Evolutionary conservation across 2,329 filamentous ascomycete genomes (phyloP), one percentile per base, ranked within the genome.

Genomic region (Elsinoe arachidis): DNA sequence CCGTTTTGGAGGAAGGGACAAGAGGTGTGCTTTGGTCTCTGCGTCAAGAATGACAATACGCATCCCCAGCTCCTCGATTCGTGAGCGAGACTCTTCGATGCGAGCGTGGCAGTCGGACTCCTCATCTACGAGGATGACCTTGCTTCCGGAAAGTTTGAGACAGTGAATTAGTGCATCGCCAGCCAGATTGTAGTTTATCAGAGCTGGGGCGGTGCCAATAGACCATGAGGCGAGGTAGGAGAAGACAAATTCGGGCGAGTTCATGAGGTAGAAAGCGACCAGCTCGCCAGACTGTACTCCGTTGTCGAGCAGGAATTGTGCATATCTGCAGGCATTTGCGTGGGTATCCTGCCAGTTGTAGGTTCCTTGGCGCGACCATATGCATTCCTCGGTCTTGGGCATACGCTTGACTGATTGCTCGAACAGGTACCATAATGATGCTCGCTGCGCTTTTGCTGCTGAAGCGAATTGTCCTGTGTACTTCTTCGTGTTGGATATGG

Each of bases 391-490:
- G 56, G 54, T 44, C 19, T 62, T 55, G 57, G 64, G 61, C 37
- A 61, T 60, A 19, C 60, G 60, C 43, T 76, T 73, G 12, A 55
- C 60, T 6, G 78, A 71, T 11, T 77, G 72, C 65, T 84, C 80
- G 65, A 90, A 83, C 57, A 80, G 71, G 68, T 87, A 87, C 78
- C 85, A 90, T 1, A 82, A 73, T 19, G 81, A 87, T 6, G 77
- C 63, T 19, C 78, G 75, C 11, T 80, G 79, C 43, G 78, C 73
- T 55, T 75, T 72, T 19, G 74, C 80, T 59, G 53, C 49, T 56
- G 17, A 73, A 4, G 70, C 69, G 55, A 77, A 76, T 10, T 74
- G 68, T 52, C 76, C 76, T 54, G 73, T 70, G 9, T 72, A 71
- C 33, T 68, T 70, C 35, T 70, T 74, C n/a, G 72, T 59, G 10